Conservation (phyloP, 2,329 filamentous ascomycete genomes). For the Neocatenulostroma microsporum region DNA sequence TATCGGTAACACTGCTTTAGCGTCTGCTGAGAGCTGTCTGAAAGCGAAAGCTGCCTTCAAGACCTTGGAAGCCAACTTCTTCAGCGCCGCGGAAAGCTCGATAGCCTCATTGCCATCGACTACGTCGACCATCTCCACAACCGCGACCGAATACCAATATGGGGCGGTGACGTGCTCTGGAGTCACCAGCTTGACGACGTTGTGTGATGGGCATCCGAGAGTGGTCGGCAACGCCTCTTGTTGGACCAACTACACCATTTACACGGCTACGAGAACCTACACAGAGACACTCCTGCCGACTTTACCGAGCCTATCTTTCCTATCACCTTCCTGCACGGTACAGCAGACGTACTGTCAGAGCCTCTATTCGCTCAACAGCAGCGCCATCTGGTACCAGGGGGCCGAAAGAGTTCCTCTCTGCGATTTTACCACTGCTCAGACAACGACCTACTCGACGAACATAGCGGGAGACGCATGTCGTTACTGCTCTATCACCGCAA, state of each 20-base stretch:
- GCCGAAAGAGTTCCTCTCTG: slow-evolving; percentile 4
- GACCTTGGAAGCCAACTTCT: too few species aligned
- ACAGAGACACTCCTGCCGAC: slow-evolving; percentile 8
- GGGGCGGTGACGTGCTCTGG: too few species aligned
- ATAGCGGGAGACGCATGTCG: slow-evolving; percentile 6
- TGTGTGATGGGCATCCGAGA: slow-evolving; percentile 13
- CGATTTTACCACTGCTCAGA: slow-evolving; percentile 6
- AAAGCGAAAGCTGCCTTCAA: too few species aligned
- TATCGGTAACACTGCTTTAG: too few species aligned
- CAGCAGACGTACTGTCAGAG: too few species aligned
- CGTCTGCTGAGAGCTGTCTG: too few species aligned
- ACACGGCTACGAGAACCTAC: not conserved
- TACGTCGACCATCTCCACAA: too few species aligned
- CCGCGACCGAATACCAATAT: too few species aligned
- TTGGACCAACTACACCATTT: not conserved
- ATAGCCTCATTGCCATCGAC: too few species aligned
- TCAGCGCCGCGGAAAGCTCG: too few species aligned
- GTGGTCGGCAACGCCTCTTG: slow-evolving; percentile 1
- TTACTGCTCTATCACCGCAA: slow-evolving; percentile 10
- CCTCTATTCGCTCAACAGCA: slow-evolving; percentile 6
- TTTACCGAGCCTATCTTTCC: slow-evolving; percentile 2
- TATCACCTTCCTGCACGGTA: too few species aligned
- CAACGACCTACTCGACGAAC: slow-evolving; percentile 5
- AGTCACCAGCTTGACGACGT: slow-evolving; percentile 7
- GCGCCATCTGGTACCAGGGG: not conserved